A percentile compares a stretch with the other conserved stretches of the same genome.
Conservation (phyloP, 2,329 filamentous ascomycete species). For the Coleophoma crateriformis region DNA sequence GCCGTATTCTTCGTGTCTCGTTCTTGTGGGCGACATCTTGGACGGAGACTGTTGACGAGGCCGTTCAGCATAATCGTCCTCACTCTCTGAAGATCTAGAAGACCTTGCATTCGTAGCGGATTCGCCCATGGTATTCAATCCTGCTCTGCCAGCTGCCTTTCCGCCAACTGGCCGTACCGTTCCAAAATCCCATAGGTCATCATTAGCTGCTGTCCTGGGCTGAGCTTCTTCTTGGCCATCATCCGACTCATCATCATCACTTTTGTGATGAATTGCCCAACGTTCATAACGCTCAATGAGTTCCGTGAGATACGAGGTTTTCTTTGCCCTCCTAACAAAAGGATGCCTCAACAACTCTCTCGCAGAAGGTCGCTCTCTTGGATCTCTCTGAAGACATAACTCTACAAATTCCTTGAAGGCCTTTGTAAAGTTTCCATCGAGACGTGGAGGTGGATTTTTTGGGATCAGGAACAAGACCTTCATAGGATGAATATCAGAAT, state of each 20-base stretch:
- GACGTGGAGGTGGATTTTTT: constrained; percentile 80
- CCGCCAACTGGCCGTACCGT: constrained; percentile 80
- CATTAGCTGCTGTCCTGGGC: constrained; percentile 48
- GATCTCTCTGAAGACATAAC: constrained; percentile 81
- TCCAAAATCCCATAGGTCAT: constrained; percentile 98
- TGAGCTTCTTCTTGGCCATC: constrained; percentile 41
- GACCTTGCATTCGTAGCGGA: constrained; percentile 73
- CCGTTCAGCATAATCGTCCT: constrained; percentile 46
- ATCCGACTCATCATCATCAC: constrained; percentile 60
- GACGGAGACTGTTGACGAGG: constrained; percentile 44
- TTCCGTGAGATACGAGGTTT: constrained; percentile 94
- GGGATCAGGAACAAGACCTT: constrained; percentile 96
- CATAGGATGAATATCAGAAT: constrained; percentile 97
- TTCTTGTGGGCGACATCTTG: constrained; percentile 31
- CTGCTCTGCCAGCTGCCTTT: constrained; percentile 53
- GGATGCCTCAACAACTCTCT: constrained; percentile 83
- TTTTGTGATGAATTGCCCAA: constrained; percentile 78
- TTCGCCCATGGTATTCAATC: constrained; percentile 71
- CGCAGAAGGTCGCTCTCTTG: constrained; percentile 80
- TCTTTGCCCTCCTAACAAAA: constrained; percentile 87
- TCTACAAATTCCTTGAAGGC: constrained; percentile 82
- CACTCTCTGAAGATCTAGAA: constrained; percentile 42
- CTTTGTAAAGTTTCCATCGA: constrained; percentile 78
- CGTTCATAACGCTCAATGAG: constrained; percentile 86
- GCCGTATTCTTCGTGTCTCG: constrained; percentile 29